These are phyloP conservation scores for Starmerella scarabaei DNA, from an alignment of 805 yeast species.

Conservation along the genomic window DNA sequence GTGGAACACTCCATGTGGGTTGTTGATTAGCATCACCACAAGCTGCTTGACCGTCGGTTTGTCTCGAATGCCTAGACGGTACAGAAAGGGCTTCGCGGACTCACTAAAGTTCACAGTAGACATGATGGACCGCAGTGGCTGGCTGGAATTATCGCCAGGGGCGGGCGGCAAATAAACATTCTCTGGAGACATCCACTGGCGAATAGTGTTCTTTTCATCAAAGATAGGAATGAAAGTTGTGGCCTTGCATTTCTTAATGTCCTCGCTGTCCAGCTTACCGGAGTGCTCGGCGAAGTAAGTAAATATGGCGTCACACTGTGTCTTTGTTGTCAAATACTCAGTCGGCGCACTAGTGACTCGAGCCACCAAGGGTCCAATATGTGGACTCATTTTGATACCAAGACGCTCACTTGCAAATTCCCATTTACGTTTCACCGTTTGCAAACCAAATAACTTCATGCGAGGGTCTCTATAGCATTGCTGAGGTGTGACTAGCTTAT, in stretches of 20 bases:
- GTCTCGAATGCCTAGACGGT: slow-evolving; percentile 26
- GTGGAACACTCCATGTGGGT: slow-evolving; percentile 6
- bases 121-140: slow-evolving; percentile 10
- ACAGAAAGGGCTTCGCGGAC: slow-evolving; percentile 25
- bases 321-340: slow-evolving; percentile 14
- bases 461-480: slow-evolving; percentile 21
- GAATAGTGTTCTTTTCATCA: not conserved
- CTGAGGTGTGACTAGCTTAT: slow-evolving; percentile 15
- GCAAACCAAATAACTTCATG: slow-evolving; percentile 23
- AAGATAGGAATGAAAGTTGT: slow-evolving; percentile 24
- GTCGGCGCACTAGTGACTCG: slow-evolving; percentile 21
- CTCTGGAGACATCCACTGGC: slow-evolving; percentile 19
- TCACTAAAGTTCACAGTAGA: slow-evolving; percentile 7
- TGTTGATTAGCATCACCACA: slow-evolving; percentile 13
- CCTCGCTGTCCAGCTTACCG: slow-evolving; percentile 18
- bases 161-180: slow-evolving; percentile 19
- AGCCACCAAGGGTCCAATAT: slow-evolving; percentile 15
- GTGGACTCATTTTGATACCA: slow-evolving; percentile 26
- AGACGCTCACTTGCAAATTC: slow-evolving; percentile 23
- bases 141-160: slow-evolving; percentile 6
- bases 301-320: slow-evolving; percentile 19
- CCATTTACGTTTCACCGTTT: slow-evolving; percentile 20
- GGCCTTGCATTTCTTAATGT: slow-evolving; percentile 14
- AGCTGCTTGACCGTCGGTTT: slow-evolving; percentile 26
- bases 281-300: slow-evolving; percentile 22